Base-by-base conservation (phyloP, 2,329 filamentous ascomycete genomes). In the Orbilia javanica region DNA sequence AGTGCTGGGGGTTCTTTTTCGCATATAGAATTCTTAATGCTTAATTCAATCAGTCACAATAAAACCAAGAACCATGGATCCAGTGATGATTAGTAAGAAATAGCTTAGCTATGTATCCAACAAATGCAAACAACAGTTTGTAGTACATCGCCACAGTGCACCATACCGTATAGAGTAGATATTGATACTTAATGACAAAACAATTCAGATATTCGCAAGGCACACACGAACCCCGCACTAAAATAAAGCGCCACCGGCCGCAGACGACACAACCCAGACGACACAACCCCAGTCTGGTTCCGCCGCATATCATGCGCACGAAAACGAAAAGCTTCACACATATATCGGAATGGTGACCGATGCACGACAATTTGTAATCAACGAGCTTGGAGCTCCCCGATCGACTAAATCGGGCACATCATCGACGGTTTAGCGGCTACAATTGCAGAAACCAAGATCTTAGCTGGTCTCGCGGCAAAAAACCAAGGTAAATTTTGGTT, bases 251-350 rank as follows among this genome's bases (percentile, higher is more conserved):
- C 55, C 34, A 34, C 20, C 20, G 34, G 42, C 34, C 55, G 55
- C 55, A 60, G 55, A 20, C 34, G 31, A 29, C 55, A n/a, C n/a
- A n/a, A n/a, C 52, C 55, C 55, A 42, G n/a, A n/a, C n/a, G n/a
- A n/a, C n/a, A n/a, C n/a, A n/a, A n/a, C 34, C n/a, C 15, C n/a
- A n/a, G 29, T 18, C 29, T 53, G 36, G n/a, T 39, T 13, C 36
- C n/a, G n/a, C 36, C 5, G 36, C 36, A 39, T 39, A 5, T 39
- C 3, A 39, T 20, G 42, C 7, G 15, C 1, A 44, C 4, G 31
- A 10, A 34, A 34, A 34, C 31, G 31, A 10, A 10, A 10, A 34
- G 31, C 31, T 34, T 34, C 31, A 34, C 4, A 34, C 5, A 4
- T 34, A n/a, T n/a, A n/a, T n/a, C n/a, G n/a, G n/a, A n/a, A n/a